These are phyloP conservation scores for Trifolium repens DNA, from an alignment of 306 rosid species.

Conservation along the genomic window DNA sequence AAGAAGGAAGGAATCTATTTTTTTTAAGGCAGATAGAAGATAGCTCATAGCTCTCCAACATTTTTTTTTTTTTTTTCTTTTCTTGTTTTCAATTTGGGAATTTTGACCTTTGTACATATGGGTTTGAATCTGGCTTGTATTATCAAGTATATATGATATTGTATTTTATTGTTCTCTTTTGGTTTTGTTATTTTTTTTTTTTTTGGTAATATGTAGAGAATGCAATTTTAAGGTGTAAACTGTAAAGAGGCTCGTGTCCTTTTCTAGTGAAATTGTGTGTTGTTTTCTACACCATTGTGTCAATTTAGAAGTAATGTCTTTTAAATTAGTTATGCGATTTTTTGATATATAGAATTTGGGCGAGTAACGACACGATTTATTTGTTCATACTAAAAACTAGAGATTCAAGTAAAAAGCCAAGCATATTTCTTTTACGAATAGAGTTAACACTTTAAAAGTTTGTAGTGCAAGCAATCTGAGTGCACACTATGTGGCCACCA, in stretches of 20 bases:
- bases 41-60: not conserved
- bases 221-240: not conserved
- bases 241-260: not conserved
- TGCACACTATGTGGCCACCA: too few species aligned
- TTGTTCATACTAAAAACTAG: too few species aligned
- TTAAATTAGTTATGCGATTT: too few species aligned
- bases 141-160: not conserved
- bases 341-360: too few species aligned
- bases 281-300: not conserved
- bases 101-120: not conserved
- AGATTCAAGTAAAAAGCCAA: too few species aligned
- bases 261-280: not conserved
- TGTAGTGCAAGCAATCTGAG: too few species aligned
- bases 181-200: not conserved
- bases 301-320: not conserved
- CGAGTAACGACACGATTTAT: too few species aligned
- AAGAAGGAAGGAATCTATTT: too few species aligned
- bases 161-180: not conserved
- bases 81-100: not conserved
- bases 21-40: not conserved
- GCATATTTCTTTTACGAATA: too few species aligned
- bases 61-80: not conserved
- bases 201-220: not conserved
- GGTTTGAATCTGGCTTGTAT: not conserved
- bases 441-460: not conserved